phyloP scores from a whole-genome alignment of 129 eudicot species.

The Helichrysum umbraculigerum region DNA sequence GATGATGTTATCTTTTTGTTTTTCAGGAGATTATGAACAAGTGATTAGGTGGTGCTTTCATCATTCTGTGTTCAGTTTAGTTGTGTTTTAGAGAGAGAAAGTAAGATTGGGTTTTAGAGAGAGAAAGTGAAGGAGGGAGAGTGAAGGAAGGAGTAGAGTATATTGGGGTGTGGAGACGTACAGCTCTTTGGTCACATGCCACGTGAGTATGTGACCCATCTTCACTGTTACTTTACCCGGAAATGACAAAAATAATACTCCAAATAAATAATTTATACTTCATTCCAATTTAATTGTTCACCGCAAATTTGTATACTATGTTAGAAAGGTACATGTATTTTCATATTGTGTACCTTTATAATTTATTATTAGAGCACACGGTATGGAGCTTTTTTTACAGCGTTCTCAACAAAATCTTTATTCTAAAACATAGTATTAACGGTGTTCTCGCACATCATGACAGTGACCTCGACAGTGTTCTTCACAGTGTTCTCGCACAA shows the following conservation, averaged over 20 bases:
- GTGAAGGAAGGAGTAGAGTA: constrained; percentile 42
- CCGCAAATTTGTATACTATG: no score
- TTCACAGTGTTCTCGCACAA: no score
- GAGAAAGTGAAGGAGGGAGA: constrained; percentile 36
- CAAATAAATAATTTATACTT: no score
- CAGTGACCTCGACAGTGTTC: no score
- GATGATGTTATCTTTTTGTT: constrained; percentile 18
- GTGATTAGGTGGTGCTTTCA: constrained; percentile 30
- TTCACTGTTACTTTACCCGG: constrained; percentile 42
- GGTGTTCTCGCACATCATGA: no score
- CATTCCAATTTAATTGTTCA: no score
- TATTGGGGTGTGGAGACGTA: constrained; percentile 42
- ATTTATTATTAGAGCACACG: no score
- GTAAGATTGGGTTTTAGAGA: constrained; percentile 22
- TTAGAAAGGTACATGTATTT: no score
- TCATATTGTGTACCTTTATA: no score
- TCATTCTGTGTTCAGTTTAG: constrained; percentile 18
- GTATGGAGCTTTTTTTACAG: no score
- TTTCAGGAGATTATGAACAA: constrained; percentile 39
- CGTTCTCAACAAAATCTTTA: no score
- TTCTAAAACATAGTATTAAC: no score
- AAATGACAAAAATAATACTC: constrained; percentile 12
- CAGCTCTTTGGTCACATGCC: constrained; percentile 95
- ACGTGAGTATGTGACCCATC: constrained; percentile 91
- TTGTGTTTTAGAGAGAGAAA: constrained; percentile 12